These are phyloP conservation scores for Ampelocalamus luodianensis DNA, from an alignment of 176 grass and related monocot genomes.

Conservation along the genomic window DNA sequence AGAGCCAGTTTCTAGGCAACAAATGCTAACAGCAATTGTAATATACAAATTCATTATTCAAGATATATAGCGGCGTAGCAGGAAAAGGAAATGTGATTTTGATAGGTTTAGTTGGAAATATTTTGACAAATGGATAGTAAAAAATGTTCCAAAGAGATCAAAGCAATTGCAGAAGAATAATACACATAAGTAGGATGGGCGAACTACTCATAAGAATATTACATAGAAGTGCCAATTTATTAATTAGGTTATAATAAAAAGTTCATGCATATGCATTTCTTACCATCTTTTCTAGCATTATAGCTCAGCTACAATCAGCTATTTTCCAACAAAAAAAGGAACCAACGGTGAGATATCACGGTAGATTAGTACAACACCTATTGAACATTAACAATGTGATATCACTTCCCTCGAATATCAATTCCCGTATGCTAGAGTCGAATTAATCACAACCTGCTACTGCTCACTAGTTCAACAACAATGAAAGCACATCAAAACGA, in stretches of 20 bases:
- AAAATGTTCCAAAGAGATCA: not conserved
- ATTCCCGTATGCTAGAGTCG: not conserved
- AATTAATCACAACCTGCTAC: not conserved
- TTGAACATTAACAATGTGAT: not conserved
- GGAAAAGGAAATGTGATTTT: not conserved
- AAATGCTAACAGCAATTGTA: conserved; percentile 6
- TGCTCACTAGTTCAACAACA: not conserved
- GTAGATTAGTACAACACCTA: not conserved
- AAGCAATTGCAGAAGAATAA: conserved; percentile 16
- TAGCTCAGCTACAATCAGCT: not conserved
- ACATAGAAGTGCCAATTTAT: not conserved
- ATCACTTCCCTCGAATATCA: not conserved
- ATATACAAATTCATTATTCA: not conserved
- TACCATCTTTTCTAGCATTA: conserved; percentile 15
- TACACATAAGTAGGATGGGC: not conserved
- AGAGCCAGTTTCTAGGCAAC: conserved; percentile 8
- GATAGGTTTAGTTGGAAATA: conserved; percentile 6
- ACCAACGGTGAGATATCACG: not conserved
- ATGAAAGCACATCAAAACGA: not conserved
- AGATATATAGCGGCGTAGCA: conserved; percentile 7
- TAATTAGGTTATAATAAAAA: conserved; percentile 23
- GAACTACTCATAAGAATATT: not conserved
- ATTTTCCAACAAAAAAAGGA: conserved; percentile 7
- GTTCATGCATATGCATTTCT: not conserved
- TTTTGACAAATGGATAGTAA: not conserved